Evolutionary conservation across 2,329 filamentous ascomycete genomes (phyloP), one percentile per base, ranked within the genome.

Genomic region (Fusarium nelsonii): DNA sequence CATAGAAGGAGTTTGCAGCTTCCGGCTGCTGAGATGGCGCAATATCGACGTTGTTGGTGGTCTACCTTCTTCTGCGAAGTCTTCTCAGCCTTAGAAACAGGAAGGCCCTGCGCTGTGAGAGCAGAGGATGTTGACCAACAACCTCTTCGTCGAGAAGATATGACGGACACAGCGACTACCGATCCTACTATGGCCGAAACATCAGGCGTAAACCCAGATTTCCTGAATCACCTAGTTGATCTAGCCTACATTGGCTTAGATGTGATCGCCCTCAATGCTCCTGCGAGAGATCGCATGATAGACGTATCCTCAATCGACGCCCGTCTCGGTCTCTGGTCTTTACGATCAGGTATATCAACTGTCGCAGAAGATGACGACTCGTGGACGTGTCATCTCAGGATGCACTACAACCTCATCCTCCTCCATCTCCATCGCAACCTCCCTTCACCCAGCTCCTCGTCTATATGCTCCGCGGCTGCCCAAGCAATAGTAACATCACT

Each of bases 21-120:
- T 1, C 72, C 72, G 2, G 58, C 53, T 3, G 52, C 58, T 1
- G 72, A 74, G 10, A 74, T 63, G 51, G 69, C 72, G 1, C 72
- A 74, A 30, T 74, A 73, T 50, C 44, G 70, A 4, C 58, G 72
- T 0, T 74, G 69, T 8, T 74, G 72, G 72, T 74, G 72, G 72
- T 73, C 72, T 1, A 67, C 57, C 0, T 74, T 74, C 30, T 66
- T 74, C 0, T 73, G 66, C 18, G 72, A 74, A 16, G 72, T 74
- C 0, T 74, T 74, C 20, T 68, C 69, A 1, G 65, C 72, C 0
- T 50, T 74, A 0, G 72, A 74, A 37, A 74, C 71, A 0, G 72
- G 72, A 2, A 57, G 72, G 2, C 72, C 72, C 0, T 74, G 72
- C 52, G 69, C 72, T 0, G 58, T 74, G 1, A 49, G 72, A 10